A percentile compares a stretch with the other conserved stretches of the same genome.
Conservation (phyloP, 345 rosid genomes). For the Excoecaria cochinchinensis region DNA sequence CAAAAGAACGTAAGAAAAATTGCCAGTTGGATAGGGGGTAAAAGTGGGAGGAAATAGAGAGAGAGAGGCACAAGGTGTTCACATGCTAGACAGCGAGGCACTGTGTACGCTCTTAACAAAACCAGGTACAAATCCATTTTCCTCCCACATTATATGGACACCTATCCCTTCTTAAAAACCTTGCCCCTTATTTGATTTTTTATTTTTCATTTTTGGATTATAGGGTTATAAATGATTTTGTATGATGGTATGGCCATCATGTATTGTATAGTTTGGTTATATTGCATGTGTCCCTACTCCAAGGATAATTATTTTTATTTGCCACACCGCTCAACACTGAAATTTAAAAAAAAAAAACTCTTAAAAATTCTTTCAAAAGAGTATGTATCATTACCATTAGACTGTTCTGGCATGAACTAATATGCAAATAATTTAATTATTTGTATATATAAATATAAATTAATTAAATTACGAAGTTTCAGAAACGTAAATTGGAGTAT, state of each 20-base stretch:
- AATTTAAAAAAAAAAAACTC: no score
- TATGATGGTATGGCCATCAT: neutral
- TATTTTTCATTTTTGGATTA: neutral
- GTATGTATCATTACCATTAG: no score
- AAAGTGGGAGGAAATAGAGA: slow-evolving; percentile 12
- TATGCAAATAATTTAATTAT: neutral
- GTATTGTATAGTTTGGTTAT: no score
- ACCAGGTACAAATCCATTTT: slow-evolving; percentile 44
- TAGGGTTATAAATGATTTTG: neutral
- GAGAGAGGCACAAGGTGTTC: slow-evolving; percentile 34
- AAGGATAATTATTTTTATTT: no score
- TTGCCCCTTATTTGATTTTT: neutral
- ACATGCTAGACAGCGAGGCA: slow-evolving; percentile 75
- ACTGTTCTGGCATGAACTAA: no score
- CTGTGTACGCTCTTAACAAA: slow-evolving; percentile 47
- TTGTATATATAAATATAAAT: neutral
- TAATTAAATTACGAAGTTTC: neutral
- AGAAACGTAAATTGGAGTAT: slow-evolving; percentile 11
- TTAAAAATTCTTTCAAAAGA: no score
- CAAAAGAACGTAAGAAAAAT: slow-evolving; percentile 1
- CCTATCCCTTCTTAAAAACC: slow-evolving; percentile 11
- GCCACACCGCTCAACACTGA: no score
- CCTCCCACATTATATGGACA: slow-evolving; percentile 38
- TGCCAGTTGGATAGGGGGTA: slow-evolving; percentile 42
- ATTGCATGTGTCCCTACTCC: slow-evolving; percentile 16